Percentiles rank a stretch among this genome's conserved stretches.
Conservation (phyloP, 2,329 filamentous ascomycete genomes). For the Clonostachys solani region DNA sequence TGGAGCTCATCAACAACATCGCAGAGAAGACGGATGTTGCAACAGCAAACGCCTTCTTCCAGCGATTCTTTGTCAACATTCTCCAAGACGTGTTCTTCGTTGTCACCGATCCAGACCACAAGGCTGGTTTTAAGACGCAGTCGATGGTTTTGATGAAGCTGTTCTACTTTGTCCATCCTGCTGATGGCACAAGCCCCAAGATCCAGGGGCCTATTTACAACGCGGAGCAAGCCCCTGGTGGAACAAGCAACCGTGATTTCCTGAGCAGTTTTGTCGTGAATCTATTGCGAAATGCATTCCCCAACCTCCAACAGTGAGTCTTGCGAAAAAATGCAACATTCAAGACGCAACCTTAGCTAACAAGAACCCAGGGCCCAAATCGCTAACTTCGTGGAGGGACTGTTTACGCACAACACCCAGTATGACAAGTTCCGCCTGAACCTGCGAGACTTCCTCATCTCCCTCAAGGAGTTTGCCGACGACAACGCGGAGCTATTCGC, state of each 20-base stretch:
- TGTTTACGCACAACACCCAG: slow-evolving; percentile 85
- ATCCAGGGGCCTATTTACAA: slow-evolving; percentile 90
- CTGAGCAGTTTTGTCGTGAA: slow-evolving; percentile 82
- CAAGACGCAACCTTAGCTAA: slow-evolving; percentile 23
- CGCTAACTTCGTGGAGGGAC: slow-evolving; percentile 79
- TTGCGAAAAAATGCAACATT: background rate
- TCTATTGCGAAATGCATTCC: slow-evolving; percentile 84
- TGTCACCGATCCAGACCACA: slow-evolving; percentile 94
- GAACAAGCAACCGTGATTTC: slow-evolving; percentile 89
- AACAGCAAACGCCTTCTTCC: slow-evolving; percentile 94
- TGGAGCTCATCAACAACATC: slow-evolving; percentile 96
- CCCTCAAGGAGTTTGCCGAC: slow-evolving; percentile 91
- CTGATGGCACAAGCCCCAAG: slow-evolving; percentile 68
- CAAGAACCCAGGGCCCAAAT: slow-evolving; percentile 67
- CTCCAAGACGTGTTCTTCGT: slow-evolving; percentile 98
- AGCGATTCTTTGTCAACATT: slow-evolving; percentile 93
- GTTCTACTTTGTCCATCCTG: slow-evolving; percentile 88
- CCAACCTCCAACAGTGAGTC: slow-evolving; percentile 83
- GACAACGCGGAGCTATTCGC: slow-evolving; percentile 93
- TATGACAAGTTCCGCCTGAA: slow-evolving; percentile 94
- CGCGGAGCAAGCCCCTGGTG: slow-evolving; percentile 73
- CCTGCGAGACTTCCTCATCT: slow-evolving; percentile 94
- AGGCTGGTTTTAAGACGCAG: slow-evolving; percentile 98
- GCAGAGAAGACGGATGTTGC: slow-evolving; percentile 82
- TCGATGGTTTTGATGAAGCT: slow-evolving; percentile 89